Base-by-base conservation (phyloP, 164 flowering plant genomes). In the Buxus sempervirens region DNA sequence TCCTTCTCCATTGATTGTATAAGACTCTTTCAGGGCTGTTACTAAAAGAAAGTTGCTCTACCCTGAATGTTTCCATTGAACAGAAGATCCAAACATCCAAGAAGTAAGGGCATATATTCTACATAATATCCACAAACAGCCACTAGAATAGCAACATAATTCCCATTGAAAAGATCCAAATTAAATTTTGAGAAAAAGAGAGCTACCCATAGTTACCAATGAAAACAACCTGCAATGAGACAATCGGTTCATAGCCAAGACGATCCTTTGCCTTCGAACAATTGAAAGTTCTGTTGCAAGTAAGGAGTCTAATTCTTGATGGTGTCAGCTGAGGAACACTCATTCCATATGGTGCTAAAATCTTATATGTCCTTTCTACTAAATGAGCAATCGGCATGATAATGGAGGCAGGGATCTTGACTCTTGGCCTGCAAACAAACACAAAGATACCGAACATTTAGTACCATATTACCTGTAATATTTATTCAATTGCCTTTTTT, bases 271-370 rank as follows among this genome's bases (percentile, higher is more conserved):
- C 99, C 81, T 90, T 96, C 58, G 95, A 86, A 75, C 86, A 83
- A 78, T 78, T 78, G 70, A 87, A 96, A 67, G 96, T 81, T 81
- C 97, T 82, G 83, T 74, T 86, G 77, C 87, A 73, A 59, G 98
- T 79, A 45, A 91, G 86, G 55, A 93, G 92, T 70, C 95, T 84
- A 60, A 96, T 71, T 83, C 98, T 87, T 59, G 98, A 93, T 63
- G 99, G 99, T 71, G 90, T 96, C 81, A 93, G 75, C 79, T 96
- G 99, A 48, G 99, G 99, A 69, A 91, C 97, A 67, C 73, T 79
- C 98, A 96, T 96, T 48, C 99, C 97, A 73, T 86, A 91, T 27
- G 90, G 90, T 15, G 88, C 96, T 18, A 93, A 79, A 54, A 88
- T 49, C 73, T 76, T 88, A 75, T 86, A 96, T 8, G 76, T 80